Evolutionary conservation across 495 filamentous ascomycete genomes (phyloP), one percentile per base, ranked within the genome.

Genomic region (Aspergillus taichungensis): DNA sequence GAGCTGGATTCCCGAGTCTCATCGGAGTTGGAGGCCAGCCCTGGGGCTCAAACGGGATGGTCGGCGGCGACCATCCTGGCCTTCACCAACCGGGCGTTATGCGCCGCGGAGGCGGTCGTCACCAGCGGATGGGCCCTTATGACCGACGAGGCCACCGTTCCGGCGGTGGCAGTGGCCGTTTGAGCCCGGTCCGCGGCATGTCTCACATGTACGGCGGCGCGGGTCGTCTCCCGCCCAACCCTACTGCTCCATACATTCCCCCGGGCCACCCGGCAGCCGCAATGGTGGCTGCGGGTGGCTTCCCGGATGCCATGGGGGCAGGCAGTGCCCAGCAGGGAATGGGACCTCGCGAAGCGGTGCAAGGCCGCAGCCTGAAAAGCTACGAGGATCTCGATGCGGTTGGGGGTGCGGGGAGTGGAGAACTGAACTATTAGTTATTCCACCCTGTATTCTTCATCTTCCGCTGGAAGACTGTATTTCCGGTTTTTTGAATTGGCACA

Each of bases 371-470:
- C 34, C 58, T 98, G 30, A 95, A 92, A 74, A 94, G 86, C 61
- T 98, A 98, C 63, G 94, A 97, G 63, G 92, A 98, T 64, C 68
- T 98, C 2, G 92, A 98, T 69, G 91, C 92, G 11, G 72, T 79
- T 30, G 72, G 67, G 27, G 69, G 68, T 3, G 66, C 68, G 24
- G 77, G 68, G 13, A 64, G 73, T 37, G 77, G 72, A 7, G 80
- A 83, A 57, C 60, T 84, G 44, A 79, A 84, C 54, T 84, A 84
- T 46, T 83, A 62, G 59, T 13, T 27, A 13, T 44, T 9, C 24
- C 27, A 13, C 11, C 8, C 28, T 8, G 43, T 13, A 34, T 31
- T 35, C n/a, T n/a, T 30, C 13, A 14, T 13, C 27, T 12, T 18
- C 24, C 14, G 29, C 37, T 12, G 33, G 12, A 3, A 34, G 12